Conservation (phyloP, 1,139 yeast species). For the Pichia sp. region DNA sequence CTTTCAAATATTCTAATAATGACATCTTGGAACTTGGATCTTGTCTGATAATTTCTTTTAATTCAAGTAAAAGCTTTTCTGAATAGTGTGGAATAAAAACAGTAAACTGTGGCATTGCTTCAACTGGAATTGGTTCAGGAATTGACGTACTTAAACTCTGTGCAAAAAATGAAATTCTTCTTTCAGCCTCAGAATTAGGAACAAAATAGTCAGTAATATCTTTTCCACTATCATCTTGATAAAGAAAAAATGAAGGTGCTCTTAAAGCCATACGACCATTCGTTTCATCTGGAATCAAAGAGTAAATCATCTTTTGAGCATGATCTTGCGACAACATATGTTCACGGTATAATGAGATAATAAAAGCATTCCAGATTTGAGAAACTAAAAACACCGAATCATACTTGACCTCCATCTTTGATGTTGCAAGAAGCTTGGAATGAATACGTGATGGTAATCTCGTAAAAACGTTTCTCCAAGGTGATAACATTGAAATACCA, state of each 20-base stretch:
- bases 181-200: slow-evolving; percentile 66
- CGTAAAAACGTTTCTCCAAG: slow-evolving; percentile 78
- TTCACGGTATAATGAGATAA: slow-evolving; percentile 70
- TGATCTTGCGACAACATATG: slow-evolving; percentile 72
- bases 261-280: slow-evolving; percentile 38
- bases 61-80: slow-evolving; percentile 61
- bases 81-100: slow-evolving; percentile 82
- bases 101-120: slow-evolving; percentile 76
- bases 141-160: slow-evolving; percentile 77
- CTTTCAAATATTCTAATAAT: slow-evolving; percentile 66
- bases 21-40: slow-evolving; percentile 56
- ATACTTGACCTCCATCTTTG: slow-evolving; percentile 43
- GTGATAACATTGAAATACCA: slow-evolving; percentile 78
- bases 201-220: slow-evolving; percentile 39
- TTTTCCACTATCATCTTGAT: slow-evolving; percentile 58
- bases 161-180: slow-evolving; percentile 82
- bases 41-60: slow-evolving; percentile 65
- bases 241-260: slow-evolving; percentile 65
- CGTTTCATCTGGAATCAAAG: slow-evolving; percentile 38
- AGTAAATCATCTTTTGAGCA: slow-evolving; percentile 54
- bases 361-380: slow-evolving; percentile 75
- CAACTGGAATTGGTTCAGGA: slow-evolving; percentile 64
- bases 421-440: slow-evolving; percentile 53
- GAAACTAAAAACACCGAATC: slow-evolving; percentile 50
- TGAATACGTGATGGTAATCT: slow-evolving; percentile 69